Evolutionary conservation across 2,329 filamentous ascomycete genomes (phyloP), one percentile per base, ranked within the genome.

Genomic region (Penicillium sp.): DNA sequence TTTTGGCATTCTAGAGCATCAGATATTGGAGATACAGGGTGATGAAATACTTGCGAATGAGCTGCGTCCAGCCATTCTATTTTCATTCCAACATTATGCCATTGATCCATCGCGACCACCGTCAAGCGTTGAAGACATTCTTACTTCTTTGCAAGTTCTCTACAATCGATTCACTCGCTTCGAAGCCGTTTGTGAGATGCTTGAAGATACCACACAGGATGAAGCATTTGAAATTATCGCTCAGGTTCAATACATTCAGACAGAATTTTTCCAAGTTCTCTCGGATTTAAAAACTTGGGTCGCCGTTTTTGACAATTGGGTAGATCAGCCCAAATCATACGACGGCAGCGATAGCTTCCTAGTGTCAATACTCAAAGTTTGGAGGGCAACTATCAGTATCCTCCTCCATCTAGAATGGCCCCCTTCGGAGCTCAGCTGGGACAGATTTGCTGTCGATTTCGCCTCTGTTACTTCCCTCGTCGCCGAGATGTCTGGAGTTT

Each of bases 1-100:
- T 1, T 66, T 68, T 37, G 52, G 61, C 5, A 57, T 60, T 0
- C 40, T 68, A n/a, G 66, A 68, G 28, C 65, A 55, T 52, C 66
- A 68, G 25, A 60, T 68, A n/a, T 55, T 67, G 16, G 65, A 68
- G 38, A 56, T 68, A 6, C 52, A 64, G 45, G 57, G 60, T 14
- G 58, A 68, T n/a, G 14, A 38, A 14, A 46, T 52, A 10, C 35
- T 61, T 3, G 25, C 48, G 3, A 52, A 16, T 11, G 55, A 60
- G 4, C 16, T 61, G 45, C 55, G 56, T 43, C 56, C 58, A 48
- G 38, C 52, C 38, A 26, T 52, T 14, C 46, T 58, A 4, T 61
- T 33, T 19, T 58, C 48, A 43, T 52, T 51, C 26, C 13, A n/a
- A 19, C 42, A 48, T 30, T 30, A 53, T n/a, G 26, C 49, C 5